phyloP scores from a whole-genome alignment of 1,284 basidiomycete species.

The Trametes versicolor region DNA sequence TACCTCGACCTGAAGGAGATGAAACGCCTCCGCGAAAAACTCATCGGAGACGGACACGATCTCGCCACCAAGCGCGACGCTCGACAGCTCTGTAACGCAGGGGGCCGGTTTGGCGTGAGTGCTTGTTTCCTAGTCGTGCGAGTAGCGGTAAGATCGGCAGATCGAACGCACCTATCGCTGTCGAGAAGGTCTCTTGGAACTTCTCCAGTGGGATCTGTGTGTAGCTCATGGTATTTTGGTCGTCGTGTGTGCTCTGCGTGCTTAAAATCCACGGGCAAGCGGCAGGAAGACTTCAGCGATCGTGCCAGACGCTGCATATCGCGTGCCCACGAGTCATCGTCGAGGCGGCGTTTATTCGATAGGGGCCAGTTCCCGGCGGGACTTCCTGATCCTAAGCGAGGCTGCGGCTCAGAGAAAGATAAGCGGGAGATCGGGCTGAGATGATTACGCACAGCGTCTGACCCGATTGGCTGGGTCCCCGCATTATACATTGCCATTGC shows the following conservation, averaged over 20 bases:
- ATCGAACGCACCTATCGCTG: conserved; percentile 63
- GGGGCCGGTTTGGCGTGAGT: conserved; percentile 10
- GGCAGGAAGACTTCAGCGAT: background rate
- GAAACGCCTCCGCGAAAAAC: conserved; percentile 91
- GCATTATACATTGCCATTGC: conserved; percentile 15
- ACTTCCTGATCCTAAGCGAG: conserved; percentile 10
- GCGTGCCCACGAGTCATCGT: conserved; percentile 22
- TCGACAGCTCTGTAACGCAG: conserved; percentile 81
- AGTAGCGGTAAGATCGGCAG: background rate
- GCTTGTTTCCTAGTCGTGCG: conserved; percentile 2
- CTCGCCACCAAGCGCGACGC: conserved; percentile 83
- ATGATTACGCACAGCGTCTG: conserved; percentile 7
- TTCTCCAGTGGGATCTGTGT: conserved; percentile 61
- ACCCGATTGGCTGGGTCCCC: conserved; percentile 19
- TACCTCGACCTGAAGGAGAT: conserved; percentile 88
- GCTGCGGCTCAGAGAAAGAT: conserved; percentile 14
- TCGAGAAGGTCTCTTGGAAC: conserved; percentile 61
- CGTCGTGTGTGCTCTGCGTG: background rate
- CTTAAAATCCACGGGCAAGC: background rate
- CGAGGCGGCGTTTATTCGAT: conserved; percentile 12
- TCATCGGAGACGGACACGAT: conserved; percentile 90
- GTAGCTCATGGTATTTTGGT: conserved; percentile 48
- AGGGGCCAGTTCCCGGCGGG: conserved; percentile 4
- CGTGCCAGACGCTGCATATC: conserved; percentile 18
- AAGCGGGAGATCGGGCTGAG: conserved; percentile 21